These are phyloP conservation scores for Orbilia oligospora DNA, from an alignment of 2,329 filamentous ascomycete genomes.

Conservation along the genomic window DNA sequence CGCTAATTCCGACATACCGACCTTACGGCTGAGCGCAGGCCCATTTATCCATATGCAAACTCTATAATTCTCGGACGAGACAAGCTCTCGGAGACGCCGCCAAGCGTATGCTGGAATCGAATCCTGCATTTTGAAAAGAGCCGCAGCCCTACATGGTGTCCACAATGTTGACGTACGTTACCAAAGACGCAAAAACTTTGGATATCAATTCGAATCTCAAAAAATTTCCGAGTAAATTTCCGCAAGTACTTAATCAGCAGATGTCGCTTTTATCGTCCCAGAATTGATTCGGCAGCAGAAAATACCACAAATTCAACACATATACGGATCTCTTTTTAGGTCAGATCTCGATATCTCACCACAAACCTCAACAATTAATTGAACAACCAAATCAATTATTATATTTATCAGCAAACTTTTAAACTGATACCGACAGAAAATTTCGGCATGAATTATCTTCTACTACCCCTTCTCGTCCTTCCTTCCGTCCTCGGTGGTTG, in stretches of 20 bases:
- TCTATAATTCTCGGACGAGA: too few relatives aligned
- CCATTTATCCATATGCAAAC: too few relatives aligned
- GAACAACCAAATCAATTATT: background rate
- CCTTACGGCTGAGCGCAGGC: too few relatives aligned
- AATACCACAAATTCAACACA: constrained; percentile 6
- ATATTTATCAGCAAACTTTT: background rate
- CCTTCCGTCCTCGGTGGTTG: constrained; percentile 18
- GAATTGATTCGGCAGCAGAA: background rate
- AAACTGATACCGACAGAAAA: too few relatives aligned
- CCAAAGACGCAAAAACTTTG: too few relatives aligned
- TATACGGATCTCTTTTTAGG: background rate
- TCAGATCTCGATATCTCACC: background rate
- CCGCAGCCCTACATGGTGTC: too few relatives aligned
- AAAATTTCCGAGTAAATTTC: background rate
- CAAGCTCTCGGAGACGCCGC: too few relatives aligned
- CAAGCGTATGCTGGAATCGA: too few relatives aligned
- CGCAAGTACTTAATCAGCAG: background rate
- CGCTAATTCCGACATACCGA: too few relatives aligned
- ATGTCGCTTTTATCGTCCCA: background rate
- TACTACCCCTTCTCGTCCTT: background rate
- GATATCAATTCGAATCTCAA: too few relatives aligned
- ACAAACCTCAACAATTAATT: background rate
- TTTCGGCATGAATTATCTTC: background rate
- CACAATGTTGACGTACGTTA: too few relatives aligned
- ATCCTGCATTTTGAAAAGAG: too few relatives aligned